phyloP scores from a whole-genome alignment of 768 basidiomycete species.

The Naganishia randhawae region DNA sequence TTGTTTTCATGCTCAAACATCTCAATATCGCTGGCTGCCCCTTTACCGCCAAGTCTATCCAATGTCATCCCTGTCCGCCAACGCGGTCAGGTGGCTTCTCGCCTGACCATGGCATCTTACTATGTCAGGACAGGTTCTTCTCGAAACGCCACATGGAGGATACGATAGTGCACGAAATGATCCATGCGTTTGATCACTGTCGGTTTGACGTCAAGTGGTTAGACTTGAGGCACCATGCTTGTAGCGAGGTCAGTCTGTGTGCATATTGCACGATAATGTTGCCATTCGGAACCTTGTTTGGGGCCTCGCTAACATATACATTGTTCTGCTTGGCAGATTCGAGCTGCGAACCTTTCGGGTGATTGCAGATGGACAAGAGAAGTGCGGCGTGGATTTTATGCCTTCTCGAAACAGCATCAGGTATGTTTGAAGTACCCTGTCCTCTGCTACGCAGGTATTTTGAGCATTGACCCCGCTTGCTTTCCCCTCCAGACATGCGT shows the following conservation, averaged over 20 bases:
- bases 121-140: slow-evolving; percentile 81
- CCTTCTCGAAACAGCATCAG: slow-evolving; percentile 92
- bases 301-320: not conserved
- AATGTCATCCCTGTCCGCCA: slow-evolving; percentile 77
- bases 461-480: slow-evolving; percentile 29
- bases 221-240: slow-evolving; percentile 89
- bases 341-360: slow-evolving; percentile 87
- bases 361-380: slow-evolving; percentile 87
- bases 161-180: slow-evolving; percentile 84
- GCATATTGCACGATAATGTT: no score
- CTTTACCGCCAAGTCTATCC: slow-evolving; percentile 67
- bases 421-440: slow-evolving; percentile 52
- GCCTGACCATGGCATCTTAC: slow-evolving; percentile 68
- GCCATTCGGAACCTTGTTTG: no score
- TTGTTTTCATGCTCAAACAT: slow-evolving; percentile 89
- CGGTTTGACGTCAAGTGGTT: slow-evolving; percentile 89
- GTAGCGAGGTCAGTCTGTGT: slow-evolving; percentile 74
- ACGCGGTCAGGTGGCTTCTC: slow-evolving; percentile 75
- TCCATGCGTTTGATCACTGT: slow-evolving; percentile 94
- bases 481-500: slow-evolving; percentile 68
- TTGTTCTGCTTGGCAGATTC: slow-evolving; percentile 61
- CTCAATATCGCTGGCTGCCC: slow-evolving; percentile 69
- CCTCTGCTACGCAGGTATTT: slow-evolving; percentile 11
- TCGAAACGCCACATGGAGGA: slow-evolving; percentile 85
- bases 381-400: slow-evolving; percentile 67